phyloP scores from a whole-genome alignment of 2,329 filamentous ascomycete species.

The Chaetothyriales sp. region DNA sequence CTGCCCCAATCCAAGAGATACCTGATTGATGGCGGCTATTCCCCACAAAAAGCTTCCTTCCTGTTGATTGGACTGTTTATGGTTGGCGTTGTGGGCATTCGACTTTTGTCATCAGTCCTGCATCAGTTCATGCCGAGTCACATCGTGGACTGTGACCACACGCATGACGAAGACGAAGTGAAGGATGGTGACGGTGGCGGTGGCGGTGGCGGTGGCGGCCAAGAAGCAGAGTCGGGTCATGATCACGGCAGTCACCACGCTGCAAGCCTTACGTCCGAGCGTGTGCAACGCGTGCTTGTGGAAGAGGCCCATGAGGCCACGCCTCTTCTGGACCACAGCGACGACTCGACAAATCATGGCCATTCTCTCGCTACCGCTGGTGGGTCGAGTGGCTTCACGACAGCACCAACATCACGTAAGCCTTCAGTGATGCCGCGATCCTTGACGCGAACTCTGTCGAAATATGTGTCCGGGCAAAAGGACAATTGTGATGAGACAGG shows the following conservation, averaged over 20 bases:
- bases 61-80: conserved; percentile 34
- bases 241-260: conserved; percentile 17
- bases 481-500: conserved; percentile 43
- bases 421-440: conserved; percentile 24
- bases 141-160: conserved; percentile 34
- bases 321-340: conserved; percentile 13
- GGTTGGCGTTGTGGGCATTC: conserved; percentile 34
- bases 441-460: conserved; percentile 31
- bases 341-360: conserved; percentile 4
- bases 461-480: conserved; percentile 37
- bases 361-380: conserved; percentile 3
- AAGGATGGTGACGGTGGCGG: conserved; percentile 20
- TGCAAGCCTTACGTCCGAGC: conserved; percentile 1
- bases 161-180: conserved; percentile 27
- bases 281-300: background rate
- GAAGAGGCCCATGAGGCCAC: conserved; percentile 16
- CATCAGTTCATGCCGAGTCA: conserved; percentile 37
- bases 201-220: conserved; percentile 13
- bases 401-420: conserved; percentile 14
- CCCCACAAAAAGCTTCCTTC: conserved; percentile 49
- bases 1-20: conserved; percentile 73
- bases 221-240: conserved; percentile 5
- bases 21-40: conserved; percentile 54
- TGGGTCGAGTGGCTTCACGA: conserved; percentile 6
- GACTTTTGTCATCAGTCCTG: conserved; percentile 30